Base-by-base conservation (phyloP, 352 stramenopile genomes). In the Phytophthora tubulina region DNA sequence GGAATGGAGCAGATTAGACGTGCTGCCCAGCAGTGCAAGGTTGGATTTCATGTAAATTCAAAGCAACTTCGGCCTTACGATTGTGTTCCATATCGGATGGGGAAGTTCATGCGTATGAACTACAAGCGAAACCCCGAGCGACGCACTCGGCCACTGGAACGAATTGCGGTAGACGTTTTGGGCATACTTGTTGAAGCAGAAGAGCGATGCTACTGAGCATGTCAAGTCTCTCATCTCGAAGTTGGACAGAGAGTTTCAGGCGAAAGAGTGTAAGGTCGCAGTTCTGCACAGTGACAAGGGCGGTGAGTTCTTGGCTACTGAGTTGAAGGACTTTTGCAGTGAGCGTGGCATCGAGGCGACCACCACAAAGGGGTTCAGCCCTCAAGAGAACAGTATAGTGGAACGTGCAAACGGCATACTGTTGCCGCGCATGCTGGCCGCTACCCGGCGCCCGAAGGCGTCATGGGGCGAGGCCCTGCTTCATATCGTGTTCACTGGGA, bases 341-440 rank as follows among this genome's bases (percentile, higher is more conserved):
- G 30, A 45, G 33, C 52, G 41, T 11, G 61, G 66, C 1, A 79
- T 75, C 31, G 45, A 36, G 30, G 68, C 33, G 2, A 59, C 38
- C 27, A 33, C 10, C 1, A 67, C 56, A 8, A 75, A 79, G 32
- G 42, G 65, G 0, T 70, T 72, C 51, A 67, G 51, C 8, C 57
- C 62, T 6, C 44, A 76, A 59, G 67, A 73, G 11, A 79, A 79
- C n/a, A 35, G 56, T 0, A 44, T 79, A 14, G 53, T 73, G 9
- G 72, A 71, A 11, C 39, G 51, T 10, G 51, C 42, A 27, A 62
- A 57, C 33, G 32, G 44, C 10, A 32, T 50, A 15, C 27, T 73
- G 27, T 0, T 70, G 1, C 42, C 39, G 0, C 38, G 49, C 1
- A n/a, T 76, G n/a, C n/a, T 76, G 13, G 13, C 53, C 1, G 51